Conservation (phyloP, 163 green algal genomes). For the Picocystis sp. region DNA sequence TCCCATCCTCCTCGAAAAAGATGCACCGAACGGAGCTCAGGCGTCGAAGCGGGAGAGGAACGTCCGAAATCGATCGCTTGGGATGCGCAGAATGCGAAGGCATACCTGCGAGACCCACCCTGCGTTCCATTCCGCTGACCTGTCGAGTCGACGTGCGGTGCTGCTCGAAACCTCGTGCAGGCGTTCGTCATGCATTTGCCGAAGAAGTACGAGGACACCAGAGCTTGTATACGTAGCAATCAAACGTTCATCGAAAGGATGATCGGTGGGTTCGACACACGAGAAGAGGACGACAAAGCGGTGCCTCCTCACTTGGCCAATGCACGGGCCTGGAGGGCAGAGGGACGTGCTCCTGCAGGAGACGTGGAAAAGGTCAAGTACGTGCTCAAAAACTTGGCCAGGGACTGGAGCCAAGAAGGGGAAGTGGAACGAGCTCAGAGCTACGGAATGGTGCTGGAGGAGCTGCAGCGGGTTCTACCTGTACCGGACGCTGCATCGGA, state of each 20-base stretch:
- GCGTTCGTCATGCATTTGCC: slow-evolving; percentile 16
- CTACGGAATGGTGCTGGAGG: slow-evolving; percentile 49
- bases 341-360: background rate
- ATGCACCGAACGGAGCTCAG: background rate
- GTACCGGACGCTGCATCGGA: slow-evolving; percentile 2
- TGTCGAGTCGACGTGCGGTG: background rate
- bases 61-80: background rate
- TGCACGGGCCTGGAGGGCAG: background rate
- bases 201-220: slow-evolving; percentile 21
- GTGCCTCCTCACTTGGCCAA: slow-evolving; percentile 7
- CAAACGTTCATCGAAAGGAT: slow-evolving; percentile 40
- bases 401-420: slow-evolving; percentile 73
- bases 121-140: background rate
- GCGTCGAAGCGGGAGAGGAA: background rate
- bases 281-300: background rate
- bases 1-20: background rate
- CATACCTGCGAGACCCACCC: too few relatives aligned
- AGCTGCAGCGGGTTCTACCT: slow-evolving; percentile 16
- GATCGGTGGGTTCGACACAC: slow-evolving; percentile 18
- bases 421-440: slow-evolving; percentile 48
- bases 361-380: slow-evolving; percentile 45
- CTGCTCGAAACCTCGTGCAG: background rate
- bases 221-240: slow-evolving; percentile 33
- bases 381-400: slow-evolving; percentile 75
- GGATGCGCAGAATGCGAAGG: background rate